phyloP scores from a whole-genome alignment of 495 filamentous ascomycete species.

The Corynascus novoguineensis region DNA sequence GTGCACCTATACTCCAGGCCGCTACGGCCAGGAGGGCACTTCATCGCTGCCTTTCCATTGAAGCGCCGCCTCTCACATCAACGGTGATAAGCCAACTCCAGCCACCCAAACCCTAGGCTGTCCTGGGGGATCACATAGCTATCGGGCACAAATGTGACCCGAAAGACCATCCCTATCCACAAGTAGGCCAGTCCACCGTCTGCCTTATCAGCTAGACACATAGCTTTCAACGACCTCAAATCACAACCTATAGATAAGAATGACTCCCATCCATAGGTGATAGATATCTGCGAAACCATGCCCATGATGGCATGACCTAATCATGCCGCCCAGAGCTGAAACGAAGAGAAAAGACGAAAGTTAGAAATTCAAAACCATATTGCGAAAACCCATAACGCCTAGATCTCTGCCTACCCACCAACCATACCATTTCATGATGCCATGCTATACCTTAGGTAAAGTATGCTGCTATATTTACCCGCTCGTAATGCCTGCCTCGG shows the following conservation, averaged over 20 bases:
- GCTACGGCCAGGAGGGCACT: too few relatives aligned
- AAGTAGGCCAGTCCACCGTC: not conserved
- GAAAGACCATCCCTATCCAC: not conserved
- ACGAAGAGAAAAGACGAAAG: not conserved
- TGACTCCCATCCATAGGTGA: not conserved
- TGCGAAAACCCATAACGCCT: not conserved
- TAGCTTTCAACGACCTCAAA: not conserved
- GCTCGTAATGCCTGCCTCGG: not conserved
- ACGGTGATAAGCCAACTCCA: too few relatives aligned
- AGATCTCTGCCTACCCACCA: not conserved
- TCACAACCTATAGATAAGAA: not conserved
- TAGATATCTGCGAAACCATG: constrained; percentile 1
- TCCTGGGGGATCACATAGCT: not conserved
- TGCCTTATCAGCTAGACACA: not conserved
- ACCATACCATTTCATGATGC: too few relatives aligned
- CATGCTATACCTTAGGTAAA: not conserved
- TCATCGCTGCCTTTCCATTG: too few relatives aligned
- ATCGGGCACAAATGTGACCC: not conserved
- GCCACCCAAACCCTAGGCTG: too few relatives aligned
- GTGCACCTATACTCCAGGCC: too few relatives aligned
- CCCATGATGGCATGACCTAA: not conserved
- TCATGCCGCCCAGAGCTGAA: not conserved
- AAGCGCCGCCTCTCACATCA: too few relatives aligned
- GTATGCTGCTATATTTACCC: not conserved
- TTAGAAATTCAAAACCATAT: not conserved